Base-by-base conservation (phyloP, 106 monocot species). In the Dioscorea alata region DNA sequence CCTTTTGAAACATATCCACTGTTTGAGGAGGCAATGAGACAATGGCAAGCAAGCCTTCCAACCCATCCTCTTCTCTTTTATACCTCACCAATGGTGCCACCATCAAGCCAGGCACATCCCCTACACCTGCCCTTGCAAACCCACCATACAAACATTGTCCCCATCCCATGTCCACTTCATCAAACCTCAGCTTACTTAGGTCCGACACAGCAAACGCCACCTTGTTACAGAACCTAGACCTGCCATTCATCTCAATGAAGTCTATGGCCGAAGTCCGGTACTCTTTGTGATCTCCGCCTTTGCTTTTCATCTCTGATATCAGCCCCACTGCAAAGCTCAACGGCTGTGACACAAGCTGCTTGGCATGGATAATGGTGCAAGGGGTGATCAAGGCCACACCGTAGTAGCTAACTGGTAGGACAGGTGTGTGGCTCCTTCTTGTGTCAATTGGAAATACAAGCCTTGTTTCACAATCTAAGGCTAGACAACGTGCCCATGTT, bases 141-240 rank as follows among this genome's bases (percentile, higher is more conserved):
- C 66, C 66, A 14, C 66, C 66, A 14, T 66, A 66, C 23, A 66
- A 49, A 10, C 23, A 49, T 23, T 9, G 23, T 8, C 66, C 66
- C 66, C 66, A 66, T 13, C 66, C 66, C 14, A 66, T 15, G 15
- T 66, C 66, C 50, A 66, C 66, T 0, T 48, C 50, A 5, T 49
- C 66, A 23, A 66, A 66, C 66, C 66, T 15, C 14, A 66, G 23
- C 50, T 50, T 49, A 14, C 66, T 66, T 20, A 66, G 24, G 50
- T 66, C 66, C 17, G 66, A 50, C 18, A 66, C 66, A 49, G 24
- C 49, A 14, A 66, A 66, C 20, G 66, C 21, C 66, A 22, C 50
- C 23, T 49, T 49, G 6, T 49, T 21, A 21, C 49, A 14, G 23
- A 16, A 66, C 24, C 66, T 23, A 23, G 14, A 13, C 50, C 66